Evolutionary conservation across 495 filamentous ascomycete genomes (phyloP).

Genomic region (Tuber microsphaerosporum): DNA sequence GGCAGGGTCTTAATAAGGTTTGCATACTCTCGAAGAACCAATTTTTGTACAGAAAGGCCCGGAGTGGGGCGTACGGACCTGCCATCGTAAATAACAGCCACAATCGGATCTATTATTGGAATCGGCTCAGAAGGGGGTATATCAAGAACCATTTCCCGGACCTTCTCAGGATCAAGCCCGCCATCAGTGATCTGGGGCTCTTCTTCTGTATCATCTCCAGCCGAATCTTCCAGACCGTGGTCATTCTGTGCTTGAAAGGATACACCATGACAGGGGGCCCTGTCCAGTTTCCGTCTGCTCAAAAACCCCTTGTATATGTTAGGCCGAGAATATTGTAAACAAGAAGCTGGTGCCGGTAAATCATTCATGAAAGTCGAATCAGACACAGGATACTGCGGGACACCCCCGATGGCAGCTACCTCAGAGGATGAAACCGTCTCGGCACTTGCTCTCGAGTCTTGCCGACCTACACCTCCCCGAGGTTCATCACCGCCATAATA

Average conservation of each 20-base stretch:
- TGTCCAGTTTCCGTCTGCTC: not conserved
- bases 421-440: slow-evolving; percentile 2
- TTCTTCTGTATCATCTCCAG: not conserved
- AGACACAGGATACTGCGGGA: slow-evolving; percentile 22
- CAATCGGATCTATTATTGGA: slow-evolving; percentile 16
- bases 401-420: slow-evolving; percentile 8
- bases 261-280: not conserved
- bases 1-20: slow-evolving; percentile 18
- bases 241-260: not conserved
- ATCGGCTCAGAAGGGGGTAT: slow-evolving; percentile 18
- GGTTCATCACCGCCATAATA: slow-evolving; percentile 24
- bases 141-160: slow-evolving; percentile 17
- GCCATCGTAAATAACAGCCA: slow-evolving; percentile 27
- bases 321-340: slow-evolving; percentile 29
- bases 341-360: slow-evolving; percentile 10
- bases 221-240: slow-evolving; percentile 2
- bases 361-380: slow-evolving; percentile 29
- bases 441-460: slow-evolving; percentile 7
- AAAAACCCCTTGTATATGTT: slow-evolving; percentile 16
- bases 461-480: not conserved
- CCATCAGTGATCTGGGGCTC: slow-evolving; percentile 14
- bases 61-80: slow-evolving; percentile 14
- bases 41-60: slow-evolving; percentile 26
- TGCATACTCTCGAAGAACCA: not conserved
- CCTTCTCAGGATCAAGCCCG: slow-evolving; percentile 24